Evolutionary conservation across 1,284 basidiomycete genomes (phyloP), one percentile per base, ranked within the genome.

Genomic region (Trichosporon sp.): DNA sequence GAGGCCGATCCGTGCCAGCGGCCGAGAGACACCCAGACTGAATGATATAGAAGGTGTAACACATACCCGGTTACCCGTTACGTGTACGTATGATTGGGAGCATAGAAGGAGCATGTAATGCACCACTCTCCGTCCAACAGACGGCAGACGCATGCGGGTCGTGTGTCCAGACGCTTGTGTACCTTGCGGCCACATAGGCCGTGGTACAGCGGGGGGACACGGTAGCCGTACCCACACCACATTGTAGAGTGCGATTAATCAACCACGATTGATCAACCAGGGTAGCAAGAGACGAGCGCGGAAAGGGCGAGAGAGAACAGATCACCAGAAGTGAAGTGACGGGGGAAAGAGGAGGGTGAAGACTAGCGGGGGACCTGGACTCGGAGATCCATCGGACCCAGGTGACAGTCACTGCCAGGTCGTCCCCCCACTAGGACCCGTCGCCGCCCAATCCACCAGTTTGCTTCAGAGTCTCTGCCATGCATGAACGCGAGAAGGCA

Each of bases 121-220:
- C 31, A 37, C 32, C 31, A 35, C 32, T 37, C 32, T 31, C 32
- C 31, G 38, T 32, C 31, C 59, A 16, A 11, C 59, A 35, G 16
- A n/a, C 59, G 59, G 59, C 59, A 35, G 59, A 37, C 32, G 59
- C 59, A 63, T 63, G 32, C n/a, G 59, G 59, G 59, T 63, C 59
- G 59, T 63, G 59, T 35, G 31, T 63, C 59, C 59, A n/a, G 31
- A 37, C 32, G 32, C 59, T 26, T 14, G 26, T 19, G 56, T 31
- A 14, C 59, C 59, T 32, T 14, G 16, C 16, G 32, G 59, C 5
- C 16, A 26, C 26, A 26, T 26, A 26, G 26, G 26, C 26, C 26
- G 26, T 26, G 26, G 26, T 26, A 26, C 26, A 26, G 32, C 31
- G n/a, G n/a, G 16, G 16, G 14, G 32, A n/a, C 59, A 63, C 59